Percentiles rank a stretch among this genome's conserved stretches.
These are phyloP conservation scores for Hura crepitans DNA, from an alignment of 441 rosid genomes.

Conservation along the genomic window DNA sequence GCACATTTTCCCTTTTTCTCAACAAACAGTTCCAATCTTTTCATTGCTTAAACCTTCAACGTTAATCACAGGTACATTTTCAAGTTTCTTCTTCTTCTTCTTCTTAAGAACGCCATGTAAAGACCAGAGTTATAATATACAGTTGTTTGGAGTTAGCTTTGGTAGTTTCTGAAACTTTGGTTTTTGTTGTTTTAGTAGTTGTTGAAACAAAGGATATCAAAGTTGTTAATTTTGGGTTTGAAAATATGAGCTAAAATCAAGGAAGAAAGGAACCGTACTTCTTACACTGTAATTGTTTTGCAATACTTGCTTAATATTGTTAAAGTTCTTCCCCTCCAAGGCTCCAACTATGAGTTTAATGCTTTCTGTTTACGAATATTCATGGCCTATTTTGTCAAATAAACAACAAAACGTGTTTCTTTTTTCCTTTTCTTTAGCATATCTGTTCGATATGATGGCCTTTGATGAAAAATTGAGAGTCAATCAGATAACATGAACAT, in stretches of 20 bases:
- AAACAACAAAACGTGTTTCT: too few species aligned
- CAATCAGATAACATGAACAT: background rate
- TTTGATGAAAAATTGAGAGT: background rate
- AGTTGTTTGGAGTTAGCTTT: slow-evolving; percentile 30
- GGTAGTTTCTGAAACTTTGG: slow-evolving; percentile 32
- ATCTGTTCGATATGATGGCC: background rate
- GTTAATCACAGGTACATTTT: background rate
- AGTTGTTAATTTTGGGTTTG: background rate
- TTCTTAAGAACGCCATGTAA: background rate
- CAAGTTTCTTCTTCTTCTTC: slow-evolving; percentile 7
- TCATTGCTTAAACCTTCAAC: background rate
- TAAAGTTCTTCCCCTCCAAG: too few species aligned
- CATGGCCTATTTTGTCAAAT: too few species aligned
- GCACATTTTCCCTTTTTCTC: background rate
- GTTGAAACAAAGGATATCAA: background rate
- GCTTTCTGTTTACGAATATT: too few species aligned
- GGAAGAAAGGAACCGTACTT: background rate
- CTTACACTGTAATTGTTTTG: background rate
- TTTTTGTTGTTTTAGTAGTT: slow-evolving; percentile 2
- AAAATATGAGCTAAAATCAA: background rate
- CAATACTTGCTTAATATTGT: background rate
- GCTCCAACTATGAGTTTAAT: too few species aligned
- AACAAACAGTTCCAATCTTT: background rate
- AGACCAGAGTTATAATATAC: background rate
- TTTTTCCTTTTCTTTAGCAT: too few species aligned